Base-by-base conservation (phyloP, 1,284 basidiomycete genomes). In the Porodaedalea pini region DNA sequence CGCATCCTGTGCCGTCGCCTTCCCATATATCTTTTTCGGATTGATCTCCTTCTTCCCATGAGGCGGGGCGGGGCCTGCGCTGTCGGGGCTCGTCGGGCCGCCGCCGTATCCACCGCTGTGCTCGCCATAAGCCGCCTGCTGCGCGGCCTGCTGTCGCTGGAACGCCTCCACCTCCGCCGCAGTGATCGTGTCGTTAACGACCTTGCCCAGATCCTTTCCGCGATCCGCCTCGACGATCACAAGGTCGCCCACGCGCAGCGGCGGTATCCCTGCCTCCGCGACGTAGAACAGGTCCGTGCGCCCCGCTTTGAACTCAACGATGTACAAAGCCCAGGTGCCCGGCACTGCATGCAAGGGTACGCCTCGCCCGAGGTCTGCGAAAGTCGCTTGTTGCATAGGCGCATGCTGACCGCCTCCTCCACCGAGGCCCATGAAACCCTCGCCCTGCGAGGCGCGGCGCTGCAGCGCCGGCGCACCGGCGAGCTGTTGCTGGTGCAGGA, bases 201-300 rank as follows among this genome's bases (percentile, higher is more conserved):
- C 88, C 68, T 89, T 92, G 32, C 94, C 94, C 48, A 98, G 69
- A 72, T 98, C 95, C 69, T 90, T 92, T 17, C 96, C 96, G 23
- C 96, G 80, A 71, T 98, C 96, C 6, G 94, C 96, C 72, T 98
- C 96, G 15, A 98, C 96, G 63, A 98, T 94, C 56, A 98, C 96
- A 43, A 95, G 75, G 69, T 98, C 96, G 2, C 93, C 95, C 15
- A 86, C 82, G 13, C 81, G 78, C 58, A 94, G 81, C 63, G 90
- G 81, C 31, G 31, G 75, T 4, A 71, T 73, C 51, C 74, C 68
- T 6, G 75, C 70, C 65, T 92, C 87, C 2, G 85, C 86, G 64
- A 88, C 81, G 73, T 96, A 98, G 72, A 94, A 97, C 32, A 99
- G 75, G 71, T 98, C 96, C 60, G 94, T 95, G 27, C 96, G 84